Conservation (phyloP, 2,329 filamentous ascomycete genomes). For the Trichoderma arundinaceum region DNA sequence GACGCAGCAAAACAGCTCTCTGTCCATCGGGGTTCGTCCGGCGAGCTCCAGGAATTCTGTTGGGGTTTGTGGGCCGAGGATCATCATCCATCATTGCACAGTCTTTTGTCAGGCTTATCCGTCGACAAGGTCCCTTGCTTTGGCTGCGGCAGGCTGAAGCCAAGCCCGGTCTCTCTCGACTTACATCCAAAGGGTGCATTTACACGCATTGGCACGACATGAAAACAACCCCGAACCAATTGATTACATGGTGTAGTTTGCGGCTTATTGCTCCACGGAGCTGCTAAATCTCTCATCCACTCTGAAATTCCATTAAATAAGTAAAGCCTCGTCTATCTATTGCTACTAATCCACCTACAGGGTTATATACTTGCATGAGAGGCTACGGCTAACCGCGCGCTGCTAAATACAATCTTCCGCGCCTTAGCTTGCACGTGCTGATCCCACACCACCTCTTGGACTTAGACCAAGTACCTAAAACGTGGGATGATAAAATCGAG, state of each 20-base stretch:
- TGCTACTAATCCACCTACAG: background rate
- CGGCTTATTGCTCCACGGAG: background rate
- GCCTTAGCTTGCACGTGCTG: background rate
- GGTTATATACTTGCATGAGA: background rate
- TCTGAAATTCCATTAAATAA: background rate
- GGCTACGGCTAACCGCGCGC: background rate
- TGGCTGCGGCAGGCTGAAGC: background rate
- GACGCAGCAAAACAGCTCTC: background rate
- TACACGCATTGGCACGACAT: background rate
- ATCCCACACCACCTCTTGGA: slow-evolving; percentile 9
- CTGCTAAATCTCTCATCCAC: background rate
- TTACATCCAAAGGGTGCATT: background rate
- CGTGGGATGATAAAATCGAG: background rate
- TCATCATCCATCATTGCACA: background rate
- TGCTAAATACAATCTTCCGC: background rate
- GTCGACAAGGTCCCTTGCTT: background rate
- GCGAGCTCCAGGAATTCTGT: background rate
- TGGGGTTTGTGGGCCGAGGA: background rate
- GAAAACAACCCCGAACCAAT: background rate
- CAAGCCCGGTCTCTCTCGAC: too few relatives aligned
- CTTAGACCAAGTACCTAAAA: background rate
- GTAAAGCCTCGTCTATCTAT: background rate
- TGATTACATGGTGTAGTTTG: background rate
- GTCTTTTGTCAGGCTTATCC: background rate
- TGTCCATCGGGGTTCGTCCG: background rate